phyloP scores from a whole-genome alignment of 2,329 filamentous ascomycete genomes.

The Scytalidium lignicola region DNA sequence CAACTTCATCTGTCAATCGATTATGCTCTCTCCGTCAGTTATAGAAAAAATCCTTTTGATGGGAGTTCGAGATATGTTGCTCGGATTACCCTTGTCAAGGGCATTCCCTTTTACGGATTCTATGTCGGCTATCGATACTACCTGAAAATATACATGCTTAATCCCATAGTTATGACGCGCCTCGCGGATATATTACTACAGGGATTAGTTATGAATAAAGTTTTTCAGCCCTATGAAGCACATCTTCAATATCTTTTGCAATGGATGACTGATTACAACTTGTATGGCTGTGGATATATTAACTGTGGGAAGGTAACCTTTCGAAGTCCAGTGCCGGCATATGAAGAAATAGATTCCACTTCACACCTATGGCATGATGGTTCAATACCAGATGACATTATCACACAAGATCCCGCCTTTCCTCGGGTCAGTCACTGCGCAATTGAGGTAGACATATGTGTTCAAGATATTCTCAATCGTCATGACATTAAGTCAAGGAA shows the following conservation, averaged over 20 bases:
- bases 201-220: conserved; percentile 76
- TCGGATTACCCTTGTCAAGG: conserved; percentile 87
- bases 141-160: conserved; percentile 91
- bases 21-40: conserved; percentile 80
- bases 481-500: conserved; percentile 67
- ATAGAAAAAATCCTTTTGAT: conserved; percentile 68
- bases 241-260: conserved; percentile 90
- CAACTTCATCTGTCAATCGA: conserved; percentile 83
- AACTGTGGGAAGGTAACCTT: conserved; percentile 67
- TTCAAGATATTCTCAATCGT: conserved; percentile 83
- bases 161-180: conserved; percentile 80
- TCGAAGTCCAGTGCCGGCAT: conserved; percentile 67
- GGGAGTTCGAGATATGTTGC: conserved; percentile 72
- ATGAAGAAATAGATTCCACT: conserved; percentile 53
- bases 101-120: conserved; percentile 92
- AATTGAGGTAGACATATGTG: conserved; percentile 83
- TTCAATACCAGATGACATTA: conserved; percentile 54
- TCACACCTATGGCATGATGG: conserved; percentile 75
- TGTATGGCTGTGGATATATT: conserved; percentile 90
- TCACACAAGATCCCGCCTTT: conserved; percentile 59
- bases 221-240: conserved; percentile 88
- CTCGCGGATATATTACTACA: conserved; percentile 82
- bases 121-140: conserved; percentile 88
- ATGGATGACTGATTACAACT: conserved; percentile 98
- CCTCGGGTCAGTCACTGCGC: conserved; percentile 82